A percentile compares a stretch with the other conserved stretches of the same genome.
These are phyloP conservation scores for Drechslera avenae DNA, from an alignment of 2,329 filamentous ascomycete genomes.

Conservation along the genomic window DNA sequence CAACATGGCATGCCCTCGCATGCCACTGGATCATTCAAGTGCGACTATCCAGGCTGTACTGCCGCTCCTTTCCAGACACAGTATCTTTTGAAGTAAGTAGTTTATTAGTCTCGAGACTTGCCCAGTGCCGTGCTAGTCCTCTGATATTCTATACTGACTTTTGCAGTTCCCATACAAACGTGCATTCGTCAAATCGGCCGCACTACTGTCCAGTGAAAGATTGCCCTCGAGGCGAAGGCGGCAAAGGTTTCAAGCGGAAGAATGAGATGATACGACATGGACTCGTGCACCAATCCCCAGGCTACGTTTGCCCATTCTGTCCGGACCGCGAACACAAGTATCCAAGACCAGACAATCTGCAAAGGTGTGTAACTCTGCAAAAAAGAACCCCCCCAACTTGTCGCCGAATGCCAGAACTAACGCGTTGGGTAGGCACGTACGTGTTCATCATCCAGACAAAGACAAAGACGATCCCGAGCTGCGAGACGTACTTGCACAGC, in stretches of 20 bases:
- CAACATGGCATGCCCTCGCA: constrained; percentile 34
- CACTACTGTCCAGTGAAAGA: constrained; percentile 66
- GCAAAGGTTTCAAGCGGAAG: constrained; percentile 70
- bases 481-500: constrained; percentile 81
- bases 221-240: constrained; percentile 64
- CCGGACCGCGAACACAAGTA: constrained; percentile 93
- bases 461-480: constrained; percentile 83
- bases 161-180: constrained; percentile 70
- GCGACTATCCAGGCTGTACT: constrained; percentile 67
- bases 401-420: background rate
- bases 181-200: constrained; percentile 66
- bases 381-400: background rate
- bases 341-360: constrained; percentile 91
- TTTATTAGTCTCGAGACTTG: background rate
- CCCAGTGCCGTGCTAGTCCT: background rate
- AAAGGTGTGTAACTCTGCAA: constrained; percentile 67
- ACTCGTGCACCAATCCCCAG: constrained; percentile 89
- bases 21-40: constrained; percentile 52
- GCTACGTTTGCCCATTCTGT: constrained; percentile 96
- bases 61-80: constrained; percentile 78
- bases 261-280: constrained; percentile 78
- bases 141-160: background rate
- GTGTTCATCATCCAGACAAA: constrained; percentile 88
- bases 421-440: constrained; percentile 71
- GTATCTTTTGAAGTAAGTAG: constrained; percentile 70